These are phyloP conservation scores for Parascedosporium putredinis DNA, from an alignment of 2,329 filamentous ascomycete genomes.

Conservation along the genomic window DNA sequence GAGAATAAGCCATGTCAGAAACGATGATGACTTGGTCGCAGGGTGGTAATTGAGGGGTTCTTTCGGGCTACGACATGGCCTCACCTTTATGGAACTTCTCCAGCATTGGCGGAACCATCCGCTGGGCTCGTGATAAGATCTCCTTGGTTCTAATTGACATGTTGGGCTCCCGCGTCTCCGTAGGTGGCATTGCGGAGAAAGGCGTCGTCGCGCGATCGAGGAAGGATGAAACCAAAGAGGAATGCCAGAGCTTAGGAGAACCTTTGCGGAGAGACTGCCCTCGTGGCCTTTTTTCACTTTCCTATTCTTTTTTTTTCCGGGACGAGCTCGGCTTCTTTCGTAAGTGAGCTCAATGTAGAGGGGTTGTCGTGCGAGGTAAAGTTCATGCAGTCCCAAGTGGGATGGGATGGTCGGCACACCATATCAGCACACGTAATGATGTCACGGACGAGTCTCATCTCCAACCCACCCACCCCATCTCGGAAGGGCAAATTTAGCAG, in stretches of 20 bases:
- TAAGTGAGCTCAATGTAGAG: too few relatives aligned
- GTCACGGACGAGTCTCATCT: background rate
- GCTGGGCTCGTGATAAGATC: slow-evolving; percentile 70
- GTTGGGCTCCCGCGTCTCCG: background rate
- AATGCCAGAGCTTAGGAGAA: too few relatives aligned
- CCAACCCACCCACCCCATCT: slow-evolving; percentile 1
- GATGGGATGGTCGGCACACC: background rate
- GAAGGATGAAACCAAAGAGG: background rate
- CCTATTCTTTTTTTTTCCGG: too few relatives aligned
- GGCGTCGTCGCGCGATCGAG: background rate
- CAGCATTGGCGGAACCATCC: slow-evolving; percentile 88
- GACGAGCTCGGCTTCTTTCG: too few relatives aligned
- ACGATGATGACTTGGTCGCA: too few relatives aligned
- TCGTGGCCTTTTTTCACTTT: too few relatives aligned
- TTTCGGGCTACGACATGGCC: slow-evolving; percentile 10
- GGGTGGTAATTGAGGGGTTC: too few relatives aligned
- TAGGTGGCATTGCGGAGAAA: slow-evolving; percentile 5
- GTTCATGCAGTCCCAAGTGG: too few relatives aligned
- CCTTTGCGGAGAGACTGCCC: too few relatives aligned
- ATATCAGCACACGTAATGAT: background rate
- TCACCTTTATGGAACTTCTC: slow-evolving; percentile 92
- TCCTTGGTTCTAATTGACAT: slow-evolving; percentile 65
- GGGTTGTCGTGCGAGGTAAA: too few relatives aligned
- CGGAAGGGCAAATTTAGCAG: background rate
- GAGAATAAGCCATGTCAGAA: background rate